Evolutionary conservation across 176 grass and related monocot genomes (phyloP), one percentile per base, ranked within the genome.

Genomic region (Urochloa ruziziensis): DNA sequence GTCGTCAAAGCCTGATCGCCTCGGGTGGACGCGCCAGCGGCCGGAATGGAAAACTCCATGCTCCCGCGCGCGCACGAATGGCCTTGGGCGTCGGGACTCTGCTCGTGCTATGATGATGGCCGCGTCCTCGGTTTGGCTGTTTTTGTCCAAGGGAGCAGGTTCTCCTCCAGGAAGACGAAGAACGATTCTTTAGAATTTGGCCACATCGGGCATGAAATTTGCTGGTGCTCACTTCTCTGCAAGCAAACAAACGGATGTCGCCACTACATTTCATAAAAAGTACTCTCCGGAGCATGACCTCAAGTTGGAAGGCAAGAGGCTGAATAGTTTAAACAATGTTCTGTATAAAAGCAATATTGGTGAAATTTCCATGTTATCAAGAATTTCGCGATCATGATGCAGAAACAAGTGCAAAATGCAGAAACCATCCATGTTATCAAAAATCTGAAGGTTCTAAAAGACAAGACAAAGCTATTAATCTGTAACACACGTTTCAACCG

Each of bases 1-100:
- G 51, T n/a, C 48, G 80, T 79, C 80, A 34, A 82, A 70, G 69
- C n/a, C 25, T 23, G 10, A 7, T 7, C 6, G 36, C 79, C 70
- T 77, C 86, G 71, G 61, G 43, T 70, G 52, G 37, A 19, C 51
- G 52, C 61, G 75, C 70, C 44, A 7, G 68, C 43, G 34, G 78
- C 14, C 14, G 74, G 86, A 80, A 84, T 84, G 57, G 87, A 88
- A 80, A 29, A 17, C 48, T 80, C 75, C 21, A 63, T 66, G 70
- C 34, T 36, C 29, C 23, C 32, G 2, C 10, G 54, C 36, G 75
- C 40, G 87, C 87, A 84, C 82, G 82, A 75, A 58, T 61, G 87
- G 10, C 75, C 87, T 89, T n/a, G 87, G 87, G 49, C 48, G 13
- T 17, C 23, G 86, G 10, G 13, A 23, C 74, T 21, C 52, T 36